Evolutionary conservation across 495 filamentous ascomycete genomes (phyloP), one percentile per base, ranked within the genome.

Genomic region (Endocarpon pusillum): DNA sequence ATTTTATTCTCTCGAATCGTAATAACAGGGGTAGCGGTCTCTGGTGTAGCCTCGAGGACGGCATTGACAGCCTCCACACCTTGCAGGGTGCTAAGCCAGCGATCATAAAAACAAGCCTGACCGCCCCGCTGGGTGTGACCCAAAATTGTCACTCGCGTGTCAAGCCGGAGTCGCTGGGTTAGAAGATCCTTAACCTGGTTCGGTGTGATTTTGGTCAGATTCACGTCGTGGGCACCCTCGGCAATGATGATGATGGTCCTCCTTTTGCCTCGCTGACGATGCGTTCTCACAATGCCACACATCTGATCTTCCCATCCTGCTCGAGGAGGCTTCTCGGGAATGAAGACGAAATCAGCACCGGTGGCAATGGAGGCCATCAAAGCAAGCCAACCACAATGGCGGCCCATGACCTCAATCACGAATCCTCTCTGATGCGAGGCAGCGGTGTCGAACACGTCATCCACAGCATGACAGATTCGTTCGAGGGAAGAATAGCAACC

Each of bases 381-480:
- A 27, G 89, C 91, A 33, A 99, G 62, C 91, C 91, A 99, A 25
- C 91, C 91, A 47, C 91, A 99, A 57, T 96, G 87, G 36, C 91
- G 71, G n/a, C 91, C 91, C 91, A 99, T 99, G 31, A 96, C 91
- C 53, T 96, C 91, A 44, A 99, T 78, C 19, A 99, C 87, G 54
- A 99, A 99, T 24, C 91, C 91, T 43, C 91, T 66, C 36, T 93
- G 92, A 57, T 96, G 91, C n/a, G 83, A 93, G 23, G 75, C 82
- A 4, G 91, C 91, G 1, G 91, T 99, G 21, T 89, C 84, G 53
- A 96, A 93, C 42, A 99, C 93, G 52, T 79, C 82, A 56, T 99
- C 91, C 17, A 99, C 78, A 32, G 83, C 75, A 48, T 94, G 76
- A 58, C 89, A 96, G 42, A 99, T 89, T 34, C 87, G 71, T 3